Evolutionary conservation across 345 rosid species (phyloP).

Genomic region (Salix viminalis): DNA sequence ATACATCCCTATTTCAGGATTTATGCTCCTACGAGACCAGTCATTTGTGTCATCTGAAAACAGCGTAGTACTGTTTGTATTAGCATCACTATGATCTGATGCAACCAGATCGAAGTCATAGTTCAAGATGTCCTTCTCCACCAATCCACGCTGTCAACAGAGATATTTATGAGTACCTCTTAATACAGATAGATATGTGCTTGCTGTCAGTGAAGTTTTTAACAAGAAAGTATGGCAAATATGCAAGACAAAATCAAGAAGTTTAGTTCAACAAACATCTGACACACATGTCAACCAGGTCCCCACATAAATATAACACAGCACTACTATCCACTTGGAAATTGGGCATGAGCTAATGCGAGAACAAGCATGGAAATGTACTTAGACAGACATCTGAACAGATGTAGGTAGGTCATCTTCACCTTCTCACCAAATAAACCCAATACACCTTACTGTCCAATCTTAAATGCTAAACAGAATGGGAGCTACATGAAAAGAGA

Average conservation of each 20-base stretch:
- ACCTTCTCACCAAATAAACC: neutral
- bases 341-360: neutral
- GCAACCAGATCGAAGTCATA: conserved; percentile 78
- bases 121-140: conserved; percentile 80
- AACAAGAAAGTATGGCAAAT: neutral
- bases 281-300: neutral
- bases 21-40: conserved; percentile 50
- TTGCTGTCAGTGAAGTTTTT: neutral
- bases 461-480: too few relatives aligned
- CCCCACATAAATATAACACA: neutral
- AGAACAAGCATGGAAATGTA: neutral
- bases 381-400: neutral
- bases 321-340: neutral
- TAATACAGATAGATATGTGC: conserved; percentile 2
- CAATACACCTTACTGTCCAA: too few relatives aligned
- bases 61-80: conserved; percentile 77
- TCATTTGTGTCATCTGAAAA: conserved; percentile 98
- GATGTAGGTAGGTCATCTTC: neutral
- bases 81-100: conserved; percentile 94
- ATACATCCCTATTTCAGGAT: conserved; percentile 52
- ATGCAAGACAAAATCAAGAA: neutral
- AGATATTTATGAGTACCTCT: conserved; percentile 5
- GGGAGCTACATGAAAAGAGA: neutral
- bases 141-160: conserved; percentile 83
- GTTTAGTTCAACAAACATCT: neutral